Evolutionary conservation across 2,329 filamentous ascomycete genomes (phyloP), one percentile per base, ranked within the genome.

Genomic region (Aspergillus candidus): DNA sequence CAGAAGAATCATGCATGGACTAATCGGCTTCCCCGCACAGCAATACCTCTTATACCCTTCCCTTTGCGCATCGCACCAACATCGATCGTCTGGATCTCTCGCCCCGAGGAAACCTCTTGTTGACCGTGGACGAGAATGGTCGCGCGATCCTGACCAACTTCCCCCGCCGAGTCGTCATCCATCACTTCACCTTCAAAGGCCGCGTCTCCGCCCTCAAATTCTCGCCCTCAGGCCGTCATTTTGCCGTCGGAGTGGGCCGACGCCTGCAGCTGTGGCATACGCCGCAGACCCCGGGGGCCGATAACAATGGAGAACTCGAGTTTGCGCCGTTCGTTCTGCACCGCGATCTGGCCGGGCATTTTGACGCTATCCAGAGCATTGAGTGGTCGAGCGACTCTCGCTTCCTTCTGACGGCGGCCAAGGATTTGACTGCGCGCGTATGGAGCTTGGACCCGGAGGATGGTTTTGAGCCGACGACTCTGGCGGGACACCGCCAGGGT

Each of bases 361-460:
- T 93, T 57, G 93, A 97, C 64, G 79, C 78, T 12, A 84, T 97
- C 11, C 81, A 83, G 51, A 84, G 83, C 63, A 86, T 98, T 43
- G 85, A 94, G 62, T 98, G 94, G 93, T 97, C 93, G 7, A 85
- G 82, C 65, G 94, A 98, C 70, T 96, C 91, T 11, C 79, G 93
- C 18, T 98, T 98, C 73, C 91, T 98, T 66, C 75, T 98, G 42
- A 95, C 84, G 49, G 79, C 91, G 3, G 91, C 89, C 13, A 96
- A 89, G 63, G 93, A 98, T 61, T 69, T 97, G 66, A 97, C 90
- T 0, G 85, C 88, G 32, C 80, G 90, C 62, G 87, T 98, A 80
- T 98, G 91, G 91, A 97, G 90, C 63, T 72, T 96, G 53, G 79
- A 94, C 54, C 77, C 83, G 1, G 88, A 95, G 59, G 86, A 91